Conservation (phyloP, 257 asterid species). For the Coffea eugenioides region DNA sequence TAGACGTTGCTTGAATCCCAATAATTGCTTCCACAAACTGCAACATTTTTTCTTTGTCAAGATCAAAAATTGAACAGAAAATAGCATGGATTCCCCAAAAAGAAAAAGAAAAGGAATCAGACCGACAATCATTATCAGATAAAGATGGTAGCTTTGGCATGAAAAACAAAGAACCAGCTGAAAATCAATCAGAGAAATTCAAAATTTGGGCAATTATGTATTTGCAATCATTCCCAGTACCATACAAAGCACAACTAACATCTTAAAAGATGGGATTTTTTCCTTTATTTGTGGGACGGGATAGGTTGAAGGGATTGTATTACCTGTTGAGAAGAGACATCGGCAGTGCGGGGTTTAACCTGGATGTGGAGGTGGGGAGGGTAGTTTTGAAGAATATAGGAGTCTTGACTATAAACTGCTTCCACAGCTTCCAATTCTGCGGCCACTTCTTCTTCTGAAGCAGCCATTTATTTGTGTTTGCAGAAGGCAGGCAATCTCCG, state of each 20-base stretch:
- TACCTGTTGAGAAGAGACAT: constrained; percentile 77
- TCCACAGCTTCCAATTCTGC: constrained; percentile 72
- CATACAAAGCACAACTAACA: too few species aligned
- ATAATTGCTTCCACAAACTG: constrained; percentile 92
- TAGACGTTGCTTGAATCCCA: constrained; percentile 61
- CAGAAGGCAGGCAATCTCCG: too few species aligned
- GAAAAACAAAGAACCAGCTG: not conserved
- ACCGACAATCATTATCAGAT: not conserved
- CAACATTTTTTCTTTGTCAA: constrained; percentile 3
- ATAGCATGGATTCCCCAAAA: not conserved
- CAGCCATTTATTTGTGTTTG: constrained; percentile 37
- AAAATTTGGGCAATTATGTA: not conserved
- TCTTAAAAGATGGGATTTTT: too few species aligned
- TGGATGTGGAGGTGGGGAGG: constrained; percentile 77
- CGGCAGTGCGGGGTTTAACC: constrained; percentile 91
- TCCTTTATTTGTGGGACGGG: too few species aligned
- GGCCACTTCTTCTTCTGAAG: constrained; percentile 46
- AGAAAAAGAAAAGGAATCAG: not conserved
- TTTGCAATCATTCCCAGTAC: not conserved
- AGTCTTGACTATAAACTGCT: constrained; percentile 81
- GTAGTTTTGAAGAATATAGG: constrained; percentile 43
- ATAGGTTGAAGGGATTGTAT: too few species aligned
- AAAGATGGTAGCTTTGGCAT: not conserved
- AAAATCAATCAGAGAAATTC: not conserved
- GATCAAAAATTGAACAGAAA: not conserved